Percentiles rank a stretch among this genome's conserved stretches.
These are phyloP conservation scores for Ustilago curta DNA, from an alignment of 1,284 basidiomycete species.

Conservation along the genomic window DNA sequence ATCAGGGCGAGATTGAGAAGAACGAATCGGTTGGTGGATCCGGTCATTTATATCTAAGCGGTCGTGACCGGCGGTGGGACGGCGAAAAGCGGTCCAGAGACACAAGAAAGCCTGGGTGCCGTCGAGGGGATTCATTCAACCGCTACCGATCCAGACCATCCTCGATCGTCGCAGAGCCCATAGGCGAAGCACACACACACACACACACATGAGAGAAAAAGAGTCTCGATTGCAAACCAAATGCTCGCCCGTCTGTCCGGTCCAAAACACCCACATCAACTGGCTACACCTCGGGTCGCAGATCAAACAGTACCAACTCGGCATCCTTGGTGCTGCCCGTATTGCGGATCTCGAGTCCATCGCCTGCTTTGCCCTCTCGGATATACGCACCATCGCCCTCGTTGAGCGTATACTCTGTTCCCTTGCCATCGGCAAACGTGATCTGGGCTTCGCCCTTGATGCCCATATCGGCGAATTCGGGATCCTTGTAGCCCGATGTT, in stretches of 20 bases:
- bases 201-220: background rate
- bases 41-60: constrained; percentile 42
- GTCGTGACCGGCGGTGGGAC: no score
- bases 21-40: constrained; percentile 41
- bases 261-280: constrained; percentile 6
- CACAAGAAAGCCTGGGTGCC: no score
- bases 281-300: constrained; percentile 12
- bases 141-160: no score
- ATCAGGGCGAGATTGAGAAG: constrained; percentile 21
- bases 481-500: constrained; percentile 48
- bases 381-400: constrained; percentile 57
- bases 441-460: constrained; percentile 70
- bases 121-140: no score
- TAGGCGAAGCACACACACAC: background rate
- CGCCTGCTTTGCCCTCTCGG: constrained; percentile 32
- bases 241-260: no score
- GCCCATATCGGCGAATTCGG: constrained; percentile 69
- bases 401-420: constrained; percentile 70
- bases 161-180: background rate
- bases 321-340: constrained; percentile 19
- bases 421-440: constrained; percentile 71
- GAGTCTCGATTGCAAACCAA: no score
- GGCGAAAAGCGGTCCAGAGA: no score
- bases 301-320: constrained; percentile 49
- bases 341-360: constrained; percentile 31